Percentiles rank a stretch among this genome's conserved stretches.
phyloP scores from a whole-genome alignment of 2,329 filamentous ascomycete genomes.

The Colletotrichum destructivum region DNA sequence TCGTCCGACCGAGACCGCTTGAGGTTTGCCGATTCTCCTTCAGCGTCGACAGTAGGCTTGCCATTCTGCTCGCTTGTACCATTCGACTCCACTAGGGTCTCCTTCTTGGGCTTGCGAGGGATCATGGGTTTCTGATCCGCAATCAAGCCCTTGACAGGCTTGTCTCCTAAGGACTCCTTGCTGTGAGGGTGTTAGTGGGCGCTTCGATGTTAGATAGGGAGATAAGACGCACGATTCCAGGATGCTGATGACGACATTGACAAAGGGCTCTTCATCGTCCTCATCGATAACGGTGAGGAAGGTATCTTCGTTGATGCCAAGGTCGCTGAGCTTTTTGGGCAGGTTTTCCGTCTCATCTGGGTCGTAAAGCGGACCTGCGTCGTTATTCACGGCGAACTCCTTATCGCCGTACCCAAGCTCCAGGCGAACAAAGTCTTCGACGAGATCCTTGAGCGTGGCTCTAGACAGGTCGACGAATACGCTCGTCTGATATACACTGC shows the following conservation, averaged over 20 bases:
- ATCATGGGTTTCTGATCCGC: slow-evolving; percentile 63
- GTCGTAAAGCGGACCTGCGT: slow-evolving; percentile 87
- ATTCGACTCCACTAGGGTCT: slow-evolving; percentile 51
- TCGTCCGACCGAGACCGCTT: slow-evolving; percentile 66
- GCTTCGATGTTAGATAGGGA: not conserved
- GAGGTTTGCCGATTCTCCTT: slow-evolving; percentile 51
- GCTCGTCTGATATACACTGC: slow-evolving; percentile 79
- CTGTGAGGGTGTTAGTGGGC: slow-evolving; percentile 54
- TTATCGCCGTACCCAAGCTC: slow-evolving; percentile 83
- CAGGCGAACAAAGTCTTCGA: slow-evolving; percentile 79
- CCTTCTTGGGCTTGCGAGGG: slow-evolving; percentile 67
- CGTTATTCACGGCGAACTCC: slow-evolving; percentile 84
- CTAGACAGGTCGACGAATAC: slow-evolving; percentile 77
- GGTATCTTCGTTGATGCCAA: slow-evolving; percentile 81
- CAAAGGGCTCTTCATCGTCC: slow-evolving; percentile 79
- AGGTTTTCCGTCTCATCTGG: slow-evolving; percentile 91
- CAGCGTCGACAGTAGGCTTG: slow-evolving; percentile 55
- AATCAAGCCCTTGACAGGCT: slow-evolving; percentile 67
- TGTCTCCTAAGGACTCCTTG: slow-evolving; percentile 60
- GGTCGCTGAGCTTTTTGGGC: slow-evolving; percentile 81
- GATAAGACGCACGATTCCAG: slow-evolving; percentile 69
- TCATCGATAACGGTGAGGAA: slow-evolving; percentile 91
- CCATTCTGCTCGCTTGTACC: slow-evolving; percentile 62
- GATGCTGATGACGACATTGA: slow-evolving; percentile 84
- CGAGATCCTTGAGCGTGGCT: slow-evolving; percentile 84